Conservation (phyloP, 192 early-diverging fungal genomes). For the Bifiguratus adelaidae region DNA sequence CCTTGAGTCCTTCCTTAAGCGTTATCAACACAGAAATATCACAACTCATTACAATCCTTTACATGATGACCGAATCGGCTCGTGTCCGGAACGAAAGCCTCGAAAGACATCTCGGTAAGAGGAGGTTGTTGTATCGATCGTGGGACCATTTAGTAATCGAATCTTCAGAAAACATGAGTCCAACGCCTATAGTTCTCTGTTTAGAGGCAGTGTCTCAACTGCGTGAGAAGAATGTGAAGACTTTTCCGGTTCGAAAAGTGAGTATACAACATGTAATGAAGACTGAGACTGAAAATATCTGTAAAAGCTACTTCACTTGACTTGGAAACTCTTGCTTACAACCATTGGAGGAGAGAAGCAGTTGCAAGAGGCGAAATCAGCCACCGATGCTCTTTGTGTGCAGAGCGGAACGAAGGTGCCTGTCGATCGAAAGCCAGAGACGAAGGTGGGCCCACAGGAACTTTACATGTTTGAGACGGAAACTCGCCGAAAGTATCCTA, state of each 20-base stretch:
- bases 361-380: constrained; percentile 30
- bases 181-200: constrained; percentile 42
- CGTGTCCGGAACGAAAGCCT: no score
- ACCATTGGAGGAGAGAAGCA: constrained; percentile 44
- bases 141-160: no score
- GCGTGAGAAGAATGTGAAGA: constrained; percentile 55
- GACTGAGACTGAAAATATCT: not conserved
- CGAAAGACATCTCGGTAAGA: no score
- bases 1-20: no score
- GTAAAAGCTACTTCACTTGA: constrained; percentile 44
- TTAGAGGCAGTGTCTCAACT: constrained; percentile 55
- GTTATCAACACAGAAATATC: no score
- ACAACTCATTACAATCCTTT: no score
- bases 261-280: not conserved
- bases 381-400: no score
- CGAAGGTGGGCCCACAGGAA: constrained; percentile 56
- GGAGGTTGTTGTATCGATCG: no score
- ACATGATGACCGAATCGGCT: no score
- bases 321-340: constrained; percentile 56
- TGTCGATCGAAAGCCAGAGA: constrained; percentile 11
- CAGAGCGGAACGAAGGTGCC: no score
- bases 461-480: constrained; percentile 43
- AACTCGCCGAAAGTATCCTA: constrained; percentile 47
- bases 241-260: constrained; percentile 63
- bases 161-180: no score